Base-by-base conservation (phyloP, 805 yeast species). In the Candida verbasci region DNA sequence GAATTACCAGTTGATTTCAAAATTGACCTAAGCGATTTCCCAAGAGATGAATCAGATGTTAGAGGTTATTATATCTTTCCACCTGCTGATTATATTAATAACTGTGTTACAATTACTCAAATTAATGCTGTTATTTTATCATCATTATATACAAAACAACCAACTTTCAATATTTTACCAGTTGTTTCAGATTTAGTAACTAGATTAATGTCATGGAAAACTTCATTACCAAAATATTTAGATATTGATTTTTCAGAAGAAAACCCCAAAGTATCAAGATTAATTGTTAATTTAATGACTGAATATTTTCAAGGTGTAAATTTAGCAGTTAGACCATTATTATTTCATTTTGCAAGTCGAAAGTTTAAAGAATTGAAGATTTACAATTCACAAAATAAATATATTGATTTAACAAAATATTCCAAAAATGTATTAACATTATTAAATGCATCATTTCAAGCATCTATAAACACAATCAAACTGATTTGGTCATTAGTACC, bases 301-400 rank as follows among this genome's bases (percentile, higher is more conserved):
- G 94, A 84, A 52, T 84, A 82, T 56, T 83, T 84, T 52, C 91
- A 84, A 53, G 93, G 93, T 35, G 72, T 84, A 57, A 84, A 84
- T 50, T 58, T 84, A 29, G 89, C 91, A 0, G 86, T 84, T 3
- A 60, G 94, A 37, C 93, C 93, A 3, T 60, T 84, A 26, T 57
- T 84, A 31, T 83, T 83, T 50, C 91, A 84, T 54, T 82, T 84
- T 54, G 85, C 86, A 0, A 72, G 85, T 10, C 69, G 77, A 36
- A 84, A 82, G 46, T 55, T 84, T 33, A 76, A 74, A 43, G 72
- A 69, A 40, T 49, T 66, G 8, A 68, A 50, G 56, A 63, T 50
- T 45, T 70, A 48, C 52, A 61, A 36, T 42, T 60, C 39, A 17
- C 53, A 61, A 20, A 76, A 76, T 37, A 70, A 72, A 41, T 80